These are phyloP conservation scores for Pseudogymnoascus sp. DNA, from an alignment of 2,329 filamentous ascomycete genomes.

Conservation along the genomic window DNA sequence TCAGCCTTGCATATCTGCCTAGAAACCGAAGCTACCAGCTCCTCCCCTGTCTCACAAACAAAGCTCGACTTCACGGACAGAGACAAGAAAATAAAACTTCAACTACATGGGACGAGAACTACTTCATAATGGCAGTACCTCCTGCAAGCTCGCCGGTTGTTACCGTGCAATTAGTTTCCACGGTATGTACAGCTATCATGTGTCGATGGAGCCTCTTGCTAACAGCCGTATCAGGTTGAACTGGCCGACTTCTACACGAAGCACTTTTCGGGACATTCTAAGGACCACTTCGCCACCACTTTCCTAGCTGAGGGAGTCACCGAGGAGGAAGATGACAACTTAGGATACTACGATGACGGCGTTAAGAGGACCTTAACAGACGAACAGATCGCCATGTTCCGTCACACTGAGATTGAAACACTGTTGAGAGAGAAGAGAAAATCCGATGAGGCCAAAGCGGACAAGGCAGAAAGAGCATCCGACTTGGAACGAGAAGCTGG, in stretches of 20 bases:
- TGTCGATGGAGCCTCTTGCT: not conserved
- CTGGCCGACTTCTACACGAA: constrained; percentile 49
- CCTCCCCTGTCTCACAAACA: constrained; percentile 1
- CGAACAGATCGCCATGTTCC: constrained; percentile 82
- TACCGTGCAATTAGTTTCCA: not conserved
- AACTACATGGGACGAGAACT: not conserved
- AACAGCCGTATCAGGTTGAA: constrained; percentile 43
- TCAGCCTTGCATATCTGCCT: constrained; percentile 18
- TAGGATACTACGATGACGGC: constrained; percentile 83
- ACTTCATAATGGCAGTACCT: not conserved
- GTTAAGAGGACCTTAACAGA: constrained; percentile 85
- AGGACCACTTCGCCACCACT: constrained; percentile 39
- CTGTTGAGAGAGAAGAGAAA: constrained; percentile 49
- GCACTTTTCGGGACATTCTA: constrained; percentile 49
- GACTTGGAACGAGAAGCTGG: not conserved
- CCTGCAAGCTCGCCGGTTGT: constrained; percentile 5
- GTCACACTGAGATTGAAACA: constrained; percentile 76
- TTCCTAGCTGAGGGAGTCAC: constrained; percentile 37
- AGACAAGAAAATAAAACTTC: not conserved
- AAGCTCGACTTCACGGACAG: not conserved
- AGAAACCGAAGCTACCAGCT: not conserved
- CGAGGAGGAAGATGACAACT: constrained; percentile 53
- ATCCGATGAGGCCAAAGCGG: constrained; percentile 17
- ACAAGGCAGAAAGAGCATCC: not conserved
- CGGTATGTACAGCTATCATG: not conserved